Evolutionary conservation across 345 rosid species (phyloP).

Genomic region (Heritiera littoralis): DNA sequence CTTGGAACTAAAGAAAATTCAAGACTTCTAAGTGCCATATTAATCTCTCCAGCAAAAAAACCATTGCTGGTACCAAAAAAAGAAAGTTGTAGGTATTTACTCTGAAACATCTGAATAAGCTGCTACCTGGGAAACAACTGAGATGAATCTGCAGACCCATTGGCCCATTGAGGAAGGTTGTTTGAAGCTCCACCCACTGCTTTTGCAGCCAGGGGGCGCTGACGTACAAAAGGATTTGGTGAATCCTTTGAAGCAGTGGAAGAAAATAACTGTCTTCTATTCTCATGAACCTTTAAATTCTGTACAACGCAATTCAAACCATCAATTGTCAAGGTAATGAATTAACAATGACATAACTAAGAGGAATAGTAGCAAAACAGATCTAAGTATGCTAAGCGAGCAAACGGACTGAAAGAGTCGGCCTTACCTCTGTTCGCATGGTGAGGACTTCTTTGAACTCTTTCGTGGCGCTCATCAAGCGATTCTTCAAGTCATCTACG

Average conservation of each 20-base stretch:
- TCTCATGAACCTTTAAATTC: conserved; percentile 82
- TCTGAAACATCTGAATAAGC: background rate
- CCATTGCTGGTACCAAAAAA: background rate
- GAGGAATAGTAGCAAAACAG: no score
- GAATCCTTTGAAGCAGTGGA: conserved; percentile 65
- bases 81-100: background rate
- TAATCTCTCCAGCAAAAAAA: conserved; percentile 2
- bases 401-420: background rate
- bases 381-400: background rate
- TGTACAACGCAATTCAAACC: conserved; percentile 25
- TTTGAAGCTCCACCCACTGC: conserved; percentile 49
- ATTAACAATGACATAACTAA: background rate
- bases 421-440: conserved; percentile 70
- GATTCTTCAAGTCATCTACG: conserved; percentile 74
- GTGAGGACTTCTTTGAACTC: conserved; percentile 89
- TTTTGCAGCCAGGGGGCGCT: conserved; percentile 71
- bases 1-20: conserved; percentile 4
- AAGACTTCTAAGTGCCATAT: background rate
- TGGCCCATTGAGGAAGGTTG: conserved; percentile 73
- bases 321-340: background rate
- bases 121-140: conserved; percentile 41
- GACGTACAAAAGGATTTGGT: conserved; percentile 75
- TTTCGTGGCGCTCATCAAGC: conserved; percentile 77
- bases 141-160: conserved; percentile 51
- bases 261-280: conserved; percentile 75